A percentile compares a stretch with the other conserved stretches of the same genome.
Conservation (phyloP, 805 yeast genomes). For the Huiozyma sinensis region DNA sequence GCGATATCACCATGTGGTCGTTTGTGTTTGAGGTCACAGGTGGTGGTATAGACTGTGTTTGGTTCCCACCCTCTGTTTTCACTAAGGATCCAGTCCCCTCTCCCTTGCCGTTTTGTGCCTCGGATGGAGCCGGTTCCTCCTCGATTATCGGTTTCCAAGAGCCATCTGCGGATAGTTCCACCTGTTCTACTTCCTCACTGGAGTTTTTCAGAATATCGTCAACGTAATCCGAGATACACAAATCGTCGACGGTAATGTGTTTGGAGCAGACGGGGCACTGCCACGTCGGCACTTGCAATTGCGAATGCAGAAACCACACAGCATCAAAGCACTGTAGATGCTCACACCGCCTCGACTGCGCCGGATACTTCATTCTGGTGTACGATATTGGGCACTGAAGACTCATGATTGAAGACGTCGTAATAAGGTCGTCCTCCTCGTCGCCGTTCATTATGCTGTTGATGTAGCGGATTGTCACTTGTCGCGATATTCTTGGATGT, state of each 20-base stretch:
- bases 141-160: constrained; percentile 44
- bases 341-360: constrained; percentile 55
- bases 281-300: constrained; percentile 77
- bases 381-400: constrained; percentile 74
- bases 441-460: constrained; percentile 30
- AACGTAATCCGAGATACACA: constrained; percentile 69
- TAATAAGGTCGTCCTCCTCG: constrained; percentile 57
- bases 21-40: not conserved
- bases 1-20: constrained; percentile 26
- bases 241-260: constrained; percentile 39
- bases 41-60: not conserved
- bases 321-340: constrained; percentile 91
- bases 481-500: constrained; percentile 43
- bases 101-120: constrained; percentile 2
- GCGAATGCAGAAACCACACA: constrained; percentile 57
- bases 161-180: constrained; percentile 63
- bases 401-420: constrained; percentile 54
- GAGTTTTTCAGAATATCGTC: constrained; percentile 48
- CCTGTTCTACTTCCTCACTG: constrained; percentile 46
- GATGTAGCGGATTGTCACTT: constrained; percentile 41
- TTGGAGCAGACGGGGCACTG: constrained; percentile 72
- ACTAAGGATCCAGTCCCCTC: constrained; percentile 3
- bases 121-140: constrained; percentile 9
- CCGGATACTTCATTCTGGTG: constrained; percentile 59
- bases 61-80: constrained; percentile 4